Conservation (phyloP, 805 yeast species). For the Candida suzukii region DNA sequence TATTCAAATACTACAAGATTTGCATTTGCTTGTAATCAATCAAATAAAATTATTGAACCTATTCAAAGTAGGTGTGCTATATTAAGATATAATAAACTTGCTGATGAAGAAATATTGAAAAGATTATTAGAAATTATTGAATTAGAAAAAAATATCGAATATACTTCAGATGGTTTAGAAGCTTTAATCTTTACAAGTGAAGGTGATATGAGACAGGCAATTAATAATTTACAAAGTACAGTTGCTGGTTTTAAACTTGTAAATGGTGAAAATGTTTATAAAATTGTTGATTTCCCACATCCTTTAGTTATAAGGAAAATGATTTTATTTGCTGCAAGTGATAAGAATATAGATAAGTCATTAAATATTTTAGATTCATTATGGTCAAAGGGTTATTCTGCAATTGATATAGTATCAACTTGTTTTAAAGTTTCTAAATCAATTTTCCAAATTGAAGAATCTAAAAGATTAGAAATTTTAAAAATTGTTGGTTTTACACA, state of each 20-base stretch:
- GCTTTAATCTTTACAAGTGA: slow-evolving; percentile 94
- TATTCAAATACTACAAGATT: slow-evolving; percentile 94
- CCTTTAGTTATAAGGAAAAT: slow-evolving; percentile 76
- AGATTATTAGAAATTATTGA: slow-evolving; percentile 67
- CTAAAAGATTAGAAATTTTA: slow-evolving; percentile 64
- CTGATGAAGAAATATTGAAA: slow-evolving; percentile 78
- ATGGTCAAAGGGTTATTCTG: slow-evolving; percentile 89
- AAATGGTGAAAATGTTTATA: slow-evolving; percentile 88
- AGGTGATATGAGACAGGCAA: slow-evolving; percentile 98
- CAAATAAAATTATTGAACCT: slow-evolving; percentile 93
- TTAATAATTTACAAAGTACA: slow-evolving; percentile 89
- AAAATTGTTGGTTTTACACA: slow-evolving; percentile 87
- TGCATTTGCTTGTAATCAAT: slow-evolving; percentile 97
- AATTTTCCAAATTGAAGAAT: slow-evolving; percentile 61
- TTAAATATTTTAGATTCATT: slow-evolving; percentile 55
- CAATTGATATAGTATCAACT: slow-evolving; percentile 87
- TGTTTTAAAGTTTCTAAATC: slow-evolving; percentile 84
- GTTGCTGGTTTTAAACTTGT: slow-evolving; percentile 91
- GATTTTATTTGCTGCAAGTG: slow-evolving; percentile 39
- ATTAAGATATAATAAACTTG: slow-evolving; percentile 70
- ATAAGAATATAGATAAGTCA: slow-evolving; percentile 45
- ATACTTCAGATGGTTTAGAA: slow-evolving; percentile 83
- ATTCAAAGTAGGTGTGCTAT: slow-evolving; percentile 95
- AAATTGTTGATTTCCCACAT: slow-evolving; percentile 94
- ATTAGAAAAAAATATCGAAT: slow-evolving; percentile 58